A percentile compares a stretch with the other conserved stretches of the same genome.
Conservation (phyloP, 2,329 filamentous ascomycete species). For the Fusarium graminum region DNA sequence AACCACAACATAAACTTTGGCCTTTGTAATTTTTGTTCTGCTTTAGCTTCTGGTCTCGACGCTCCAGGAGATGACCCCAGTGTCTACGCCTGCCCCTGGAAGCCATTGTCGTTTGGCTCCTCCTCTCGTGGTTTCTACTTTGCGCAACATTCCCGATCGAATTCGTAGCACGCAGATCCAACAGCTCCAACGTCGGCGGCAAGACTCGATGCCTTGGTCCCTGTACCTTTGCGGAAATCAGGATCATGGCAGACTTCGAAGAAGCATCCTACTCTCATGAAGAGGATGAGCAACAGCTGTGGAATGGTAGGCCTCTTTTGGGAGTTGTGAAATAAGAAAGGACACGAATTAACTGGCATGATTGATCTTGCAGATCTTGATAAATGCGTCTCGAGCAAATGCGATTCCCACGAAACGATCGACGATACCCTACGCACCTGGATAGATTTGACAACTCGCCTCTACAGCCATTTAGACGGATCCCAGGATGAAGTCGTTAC, state of each 20-base stretch:
- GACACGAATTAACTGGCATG: constrained; percentile 29
- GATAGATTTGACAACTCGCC: constrained; percentile 80
- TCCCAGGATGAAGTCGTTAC: constrained; percentile 83
- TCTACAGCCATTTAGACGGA: constrained; percentile 80
- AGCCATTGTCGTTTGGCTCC: constrained; percentile 40
- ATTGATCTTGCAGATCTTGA: constrained; percentile 59
- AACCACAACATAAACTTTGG: constrained; percentile 29
- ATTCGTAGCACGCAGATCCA: constrained; percentile 16
- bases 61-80: constrained; percentile 44
- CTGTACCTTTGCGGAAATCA: constrained; percentile 46
- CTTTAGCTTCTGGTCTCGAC: constrained; percentile 13
- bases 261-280: constrained; percentile 73
- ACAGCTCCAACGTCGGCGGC: constrained; percentile 27
- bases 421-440: constrained; percentile 89
- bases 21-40: constrained; percentile 19
- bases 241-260: constrained; percentile 73
- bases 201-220: constrained; percentile 55
- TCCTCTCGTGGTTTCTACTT: constrained; percentile 31
- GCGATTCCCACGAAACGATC: constrained; percentile 70
- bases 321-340: constrained; percentile 5
- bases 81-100: constrained; percentile 22
- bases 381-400: constrained; percentile 61
- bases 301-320: constrained; percentile 73
- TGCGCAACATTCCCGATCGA: constrained; percentile 21
- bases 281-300: constrained; percentile 88